phyloP scores from a whole-genome alignment of 257 asterid genomes.

The Solanum pennellii region DNA sequence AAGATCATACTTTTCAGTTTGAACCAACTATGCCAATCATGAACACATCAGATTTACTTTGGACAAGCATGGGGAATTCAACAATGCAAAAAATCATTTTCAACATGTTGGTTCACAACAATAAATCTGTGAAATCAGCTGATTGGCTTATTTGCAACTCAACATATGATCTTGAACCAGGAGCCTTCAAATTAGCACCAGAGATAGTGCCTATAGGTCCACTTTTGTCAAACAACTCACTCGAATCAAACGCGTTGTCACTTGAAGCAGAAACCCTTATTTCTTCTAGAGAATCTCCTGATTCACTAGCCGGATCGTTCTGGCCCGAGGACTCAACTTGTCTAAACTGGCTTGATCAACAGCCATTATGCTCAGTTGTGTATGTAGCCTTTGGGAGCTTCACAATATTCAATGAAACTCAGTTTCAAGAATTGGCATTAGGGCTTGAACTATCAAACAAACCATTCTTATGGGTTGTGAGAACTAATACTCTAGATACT shows the following conservation, averaged over 20 bases:
- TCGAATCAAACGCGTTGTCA: not conserved
- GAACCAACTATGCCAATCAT: constrained; percentile 27
- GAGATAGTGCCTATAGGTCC: constrained; percentile 31
- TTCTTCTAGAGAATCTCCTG: not conserved
- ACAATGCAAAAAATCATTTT: constrained; percentile 21
- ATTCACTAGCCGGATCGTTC: constrained; percentile 21
- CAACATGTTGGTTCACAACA: constrained; percentile 11
- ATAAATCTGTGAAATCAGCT: constrained; percentile 9
- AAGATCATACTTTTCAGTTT: constrained; percentile 18
- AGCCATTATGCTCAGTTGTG: constrained; percentile 19
- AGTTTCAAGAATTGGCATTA: constrained; percentile 27
- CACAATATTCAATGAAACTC: constrained; percentile 4
- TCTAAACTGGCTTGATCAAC: constrained; percentile 28
- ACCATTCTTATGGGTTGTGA: constrained; percentile 38
- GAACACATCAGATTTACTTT: constrained; percentile 17
- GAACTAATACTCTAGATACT: not conserved
- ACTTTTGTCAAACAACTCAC: constrained; percentile 10
- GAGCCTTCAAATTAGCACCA: constrained; percentile 22
- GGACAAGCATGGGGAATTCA: constrained; percentile 14
- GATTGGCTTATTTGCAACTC: constrained; percentile 36
- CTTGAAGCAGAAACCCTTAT: not conserved
- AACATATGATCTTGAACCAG: constrained; percentile 22
- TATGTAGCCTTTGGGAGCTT: constrained; percentile 38
- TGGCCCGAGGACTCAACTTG: constrained; percentile 24
- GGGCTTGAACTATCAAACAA: constrained; percentile 26